These are phyloP conservation scores for Penicillium occitanis DNA, from an alignment of 2,329 filamentous ascomycete genomes.

Conservation along the genomic window DNA sequence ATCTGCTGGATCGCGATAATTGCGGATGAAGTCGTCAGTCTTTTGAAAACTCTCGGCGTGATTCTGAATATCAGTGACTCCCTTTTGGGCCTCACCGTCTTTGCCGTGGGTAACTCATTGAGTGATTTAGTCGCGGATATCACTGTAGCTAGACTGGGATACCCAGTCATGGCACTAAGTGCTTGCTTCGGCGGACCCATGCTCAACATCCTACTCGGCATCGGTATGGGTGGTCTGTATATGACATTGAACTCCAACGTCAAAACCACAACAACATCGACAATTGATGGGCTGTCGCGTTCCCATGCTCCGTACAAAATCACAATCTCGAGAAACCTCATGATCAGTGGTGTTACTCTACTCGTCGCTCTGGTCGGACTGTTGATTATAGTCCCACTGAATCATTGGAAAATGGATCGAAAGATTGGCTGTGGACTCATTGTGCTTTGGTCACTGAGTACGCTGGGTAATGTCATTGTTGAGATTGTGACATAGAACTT, in stretches of 20 bases:
- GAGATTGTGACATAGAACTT: constrained; percentile 54
- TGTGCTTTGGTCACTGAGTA: constrained; percentile 76
- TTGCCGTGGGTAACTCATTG: constrained; percentile 92
- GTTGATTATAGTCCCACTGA: constrained; percentile 77
- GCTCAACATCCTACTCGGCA: constrained; percentile 93
- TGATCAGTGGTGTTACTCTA: constrained; percentile 82
- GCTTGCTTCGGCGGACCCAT: constrained; percentile 98
- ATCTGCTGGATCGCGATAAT: constrained; percentile 97
- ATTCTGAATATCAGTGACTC: constrained; percentile 92
- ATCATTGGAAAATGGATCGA: constrained; percentile 80
- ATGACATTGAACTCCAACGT: constrained; percentile 59
- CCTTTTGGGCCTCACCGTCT: constrained; percentile 89
- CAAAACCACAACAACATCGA: constrained; percentile 48
- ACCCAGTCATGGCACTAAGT: constrained; percentile 91
- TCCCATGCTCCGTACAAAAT: constrained; percentile 66
- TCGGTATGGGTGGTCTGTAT: constrained; percentile 86
- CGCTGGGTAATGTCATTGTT: constrained; percentile 74
- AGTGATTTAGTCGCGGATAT: constrained; percentile 94
- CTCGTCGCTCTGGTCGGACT: constrained; percentile 76
- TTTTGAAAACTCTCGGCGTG: constrained; percentile 89
- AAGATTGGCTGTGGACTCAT: constrained; percentile 81
- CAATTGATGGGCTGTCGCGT: constrained; percentile 18
- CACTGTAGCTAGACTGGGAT: constrained; percentile 88
- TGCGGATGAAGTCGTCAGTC: constrained; percentile 90
- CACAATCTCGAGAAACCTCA: constrained; percentile 76